phyloP scores from a whole-genome alignment of 306 rosid genomes.

The Vigna reflexopilosa region DNA sequence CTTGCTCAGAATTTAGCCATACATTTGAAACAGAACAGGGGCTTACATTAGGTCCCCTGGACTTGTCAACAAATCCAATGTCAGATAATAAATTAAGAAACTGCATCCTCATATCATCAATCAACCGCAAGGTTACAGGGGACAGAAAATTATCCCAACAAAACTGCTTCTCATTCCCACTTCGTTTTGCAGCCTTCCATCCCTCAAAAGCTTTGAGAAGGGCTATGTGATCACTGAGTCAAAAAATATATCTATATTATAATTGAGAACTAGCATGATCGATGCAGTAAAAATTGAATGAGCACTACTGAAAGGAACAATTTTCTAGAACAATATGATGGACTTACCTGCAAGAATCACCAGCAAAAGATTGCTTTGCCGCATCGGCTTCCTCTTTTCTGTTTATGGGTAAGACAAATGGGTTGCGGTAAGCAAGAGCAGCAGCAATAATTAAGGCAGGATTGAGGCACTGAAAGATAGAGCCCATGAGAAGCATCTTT shows the following conservation, averaged over 20 bases:
- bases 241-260: constrained; percentile 30
- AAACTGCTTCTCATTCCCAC: constrained; percentile 66
- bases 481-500: constrained; percentile 98
- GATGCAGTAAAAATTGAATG: constrained; percentile 11
- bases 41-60: constrained; percentile 78
- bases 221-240: constrained; percentile 88
- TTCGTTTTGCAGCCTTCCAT: constrained; percentile 88
- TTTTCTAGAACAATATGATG: constrained; percentile 30
- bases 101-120: constrained; percentile 94
- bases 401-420: constrained; percentile 85
- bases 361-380: constrained; percentile 81
- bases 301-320: constrained; percentile 22
- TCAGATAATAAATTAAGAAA: constrained; percentile 85
- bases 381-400: constrained; percentile 95
- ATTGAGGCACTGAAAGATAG: constrained; percentile 93
- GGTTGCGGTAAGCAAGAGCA: constrained; percentile 93
- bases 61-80: constrained; percentile 94
- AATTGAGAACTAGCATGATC: constrained; percentile 33
- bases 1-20: constrained; percentile 27
- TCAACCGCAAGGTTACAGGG: constrained; percentile 87
- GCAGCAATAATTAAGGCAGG: constrained; percentile 97
- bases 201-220: constrained; percentile 95
- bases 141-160: constrained; percentile 96
- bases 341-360: constrained; percentile 90
- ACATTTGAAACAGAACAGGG: neutral